These are phyloP conservation scores for Epichloe hybrida DNA, from an alignment of 2,329 filamentous ascomycete species.

Conservation along the genomic window DNA sequence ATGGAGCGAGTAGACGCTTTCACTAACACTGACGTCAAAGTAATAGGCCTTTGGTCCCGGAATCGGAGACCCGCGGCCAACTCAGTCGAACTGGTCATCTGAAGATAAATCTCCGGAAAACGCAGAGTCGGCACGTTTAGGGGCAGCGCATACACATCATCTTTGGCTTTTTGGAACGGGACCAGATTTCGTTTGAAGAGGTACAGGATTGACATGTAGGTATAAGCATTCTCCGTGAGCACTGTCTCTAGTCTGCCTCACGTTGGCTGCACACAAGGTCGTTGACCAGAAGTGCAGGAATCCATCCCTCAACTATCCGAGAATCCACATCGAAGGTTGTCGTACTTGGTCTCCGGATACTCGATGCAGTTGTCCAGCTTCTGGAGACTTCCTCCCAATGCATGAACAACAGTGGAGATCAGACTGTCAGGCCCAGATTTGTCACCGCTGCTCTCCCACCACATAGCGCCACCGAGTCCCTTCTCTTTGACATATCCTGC, in stretches of 20 bases:
- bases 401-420: conserved; percentile 49
- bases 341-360: conserved; percentile 56
- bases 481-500: conserved; percentile 53
- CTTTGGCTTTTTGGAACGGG: too few species aligned
- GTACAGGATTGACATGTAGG: too few species aligned
- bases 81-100: too few species aligned
- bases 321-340: conserved; percentile 51
- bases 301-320: conserved; percentile 23
- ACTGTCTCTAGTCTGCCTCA: not conserved
- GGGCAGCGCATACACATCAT: too few species aligned
- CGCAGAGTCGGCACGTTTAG: too few species aligned
- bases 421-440: conserved; percentile 51
- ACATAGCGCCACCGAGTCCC: conserved; percentile 81
- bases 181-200: too few species aligned
- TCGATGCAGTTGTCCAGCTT: conserved; percentile 43
- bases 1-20: too few species aligned
- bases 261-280: not conserved
- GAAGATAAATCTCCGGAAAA: too few species aligned
- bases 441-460: conserved; percentile 86
- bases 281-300: not conserved
- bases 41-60: too few species aligned
- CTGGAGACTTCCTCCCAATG: conserved; percentile 43
- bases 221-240: not conserved
- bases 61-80: too few species aligned
- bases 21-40: too few species aligned